These are phyloP conservation scores for Aspergillus pseudonomiae DNA, from an alignment of 2,329 filamentous ascomycete genomes.

Conservation along the genomic window DNA sequence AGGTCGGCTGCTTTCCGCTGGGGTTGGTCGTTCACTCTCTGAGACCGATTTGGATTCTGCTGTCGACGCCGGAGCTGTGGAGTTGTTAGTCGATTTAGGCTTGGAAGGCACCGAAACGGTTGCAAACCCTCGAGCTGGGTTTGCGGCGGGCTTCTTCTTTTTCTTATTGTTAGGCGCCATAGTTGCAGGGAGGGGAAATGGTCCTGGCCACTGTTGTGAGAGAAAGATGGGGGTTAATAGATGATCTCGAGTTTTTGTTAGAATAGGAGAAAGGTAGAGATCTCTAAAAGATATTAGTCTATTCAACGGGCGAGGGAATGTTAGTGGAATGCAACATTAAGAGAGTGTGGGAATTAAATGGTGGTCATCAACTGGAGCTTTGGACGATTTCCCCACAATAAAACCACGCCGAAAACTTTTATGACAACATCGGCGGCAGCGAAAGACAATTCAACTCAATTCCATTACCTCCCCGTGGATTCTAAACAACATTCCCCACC, in stretches of 20 bases:
- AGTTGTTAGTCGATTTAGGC: constrained; percentile 57
- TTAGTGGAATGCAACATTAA: background rate
- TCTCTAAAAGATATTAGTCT: background rate
- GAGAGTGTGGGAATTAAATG: background rate
- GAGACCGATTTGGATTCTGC: constrained; percentile 34
- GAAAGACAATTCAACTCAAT: constrained; percentile 27
- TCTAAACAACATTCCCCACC: constrained; percentile 1
- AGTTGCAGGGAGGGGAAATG: background rate
- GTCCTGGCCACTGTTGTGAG: background rate
- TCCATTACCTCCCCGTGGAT: constrained; percentile 11
- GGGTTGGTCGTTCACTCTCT: constrained; percentile 34
- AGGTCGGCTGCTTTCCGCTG: constrained; percentile 21
- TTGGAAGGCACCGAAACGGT: constrained; percentile 92
- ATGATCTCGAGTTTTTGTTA: background rate
- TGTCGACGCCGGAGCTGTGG: constrained; percentile 31
- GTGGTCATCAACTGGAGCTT: background rate
- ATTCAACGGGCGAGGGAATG: background rate
- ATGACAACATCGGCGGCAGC: constrained; percentile 40
- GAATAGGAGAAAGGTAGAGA: background rate
- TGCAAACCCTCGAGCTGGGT: constrained; percentile 88
- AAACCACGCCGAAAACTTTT: constrained; percentile 39
- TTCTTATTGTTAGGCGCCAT: constrained; percentile 79
- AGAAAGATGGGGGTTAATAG: background rate
- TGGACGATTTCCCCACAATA: constrained; percentile 24
- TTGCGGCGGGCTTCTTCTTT: constrained; percentile 87